Percentiles rank a stretch among this genome's conserved stretches.
Conservation (phyloP, 2,329 filamentous ascomycete genomes). For the Coccinonectria pachysandricola region DNA sequence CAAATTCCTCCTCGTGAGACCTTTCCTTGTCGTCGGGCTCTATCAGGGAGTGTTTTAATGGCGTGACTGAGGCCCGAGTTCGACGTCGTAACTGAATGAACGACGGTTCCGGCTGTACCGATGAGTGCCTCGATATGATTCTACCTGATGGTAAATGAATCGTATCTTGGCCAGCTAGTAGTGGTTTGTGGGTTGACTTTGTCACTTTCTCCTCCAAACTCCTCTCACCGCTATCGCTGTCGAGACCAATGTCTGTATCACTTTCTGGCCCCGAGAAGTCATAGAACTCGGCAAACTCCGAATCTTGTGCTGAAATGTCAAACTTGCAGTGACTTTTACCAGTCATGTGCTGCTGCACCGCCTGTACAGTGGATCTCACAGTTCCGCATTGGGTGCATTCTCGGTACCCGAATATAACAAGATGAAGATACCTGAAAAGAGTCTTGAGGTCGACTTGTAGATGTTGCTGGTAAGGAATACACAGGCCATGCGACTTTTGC, state of each 20-base stretch:
- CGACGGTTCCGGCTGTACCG: not conserved
- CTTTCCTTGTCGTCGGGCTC: not conserved
- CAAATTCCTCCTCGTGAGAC: too few relatives aligned
- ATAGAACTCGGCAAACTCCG: constrained; percentile 33
- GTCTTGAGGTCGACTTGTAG: constrained; percentile 36
- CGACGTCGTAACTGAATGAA: not conserved
- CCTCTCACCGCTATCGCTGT: not conserved
- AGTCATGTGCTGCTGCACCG: constrained; percentile 40
- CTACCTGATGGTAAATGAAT: not conserved
- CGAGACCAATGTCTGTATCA: constrained; percentile 1
- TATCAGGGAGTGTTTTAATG: not conserved
- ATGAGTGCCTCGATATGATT: not conserved
- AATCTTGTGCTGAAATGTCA: constrained; percentile 23
- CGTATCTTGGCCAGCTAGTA: not conserved
- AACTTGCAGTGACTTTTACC: constrained; percentile 38
- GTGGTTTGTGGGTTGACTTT: not conserved
- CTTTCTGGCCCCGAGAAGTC: constrained; percentile 10
- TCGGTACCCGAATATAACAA: constrained; percentile 36
- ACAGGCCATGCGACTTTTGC: constrained; percentile 36
- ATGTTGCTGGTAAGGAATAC: constrained; percentile 27
- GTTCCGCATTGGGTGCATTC: constrained; percentile 43
- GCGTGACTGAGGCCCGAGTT: not conserved
- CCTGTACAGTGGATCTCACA: constrained; percentile 30
- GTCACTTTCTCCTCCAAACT: not conserved
- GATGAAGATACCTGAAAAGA: constrained; percentile 36